These are phyloP conservation scores for Syzygium malaccense DNA, from an alignment of 441 rosid species.

Conservation along the genomic window DNA sequence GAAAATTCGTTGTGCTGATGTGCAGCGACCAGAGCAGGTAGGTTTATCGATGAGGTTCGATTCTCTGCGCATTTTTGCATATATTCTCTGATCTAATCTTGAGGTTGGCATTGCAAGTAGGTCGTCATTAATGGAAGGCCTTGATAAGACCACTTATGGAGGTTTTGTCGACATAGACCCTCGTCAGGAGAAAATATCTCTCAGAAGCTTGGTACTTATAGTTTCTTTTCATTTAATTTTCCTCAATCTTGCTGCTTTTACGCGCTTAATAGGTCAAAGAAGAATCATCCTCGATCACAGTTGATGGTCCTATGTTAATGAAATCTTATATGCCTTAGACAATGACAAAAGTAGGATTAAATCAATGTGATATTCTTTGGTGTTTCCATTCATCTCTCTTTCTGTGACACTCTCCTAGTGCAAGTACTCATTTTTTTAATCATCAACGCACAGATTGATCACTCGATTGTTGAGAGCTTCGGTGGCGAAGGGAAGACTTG, in stretches of 20 bases:
- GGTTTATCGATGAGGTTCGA: not conserved
- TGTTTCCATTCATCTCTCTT: not conserved
- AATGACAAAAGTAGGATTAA: not conserved
- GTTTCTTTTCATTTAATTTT: not conserved
- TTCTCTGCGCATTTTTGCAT: not conserved
- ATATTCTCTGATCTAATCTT: not conserved
- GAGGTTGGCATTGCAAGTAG: not conserved
- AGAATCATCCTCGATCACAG: not conserved
- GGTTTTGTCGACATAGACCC: not conserved
- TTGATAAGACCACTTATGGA: not conserved
- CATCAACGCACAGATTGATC: not conserved
- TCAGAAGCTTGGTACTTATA: not conserved
- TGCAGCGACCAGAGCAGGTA: slow-evolving; percentile 8
- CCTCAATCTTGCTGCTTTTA: not conserved
- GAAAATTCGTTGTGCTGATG: not conserved
- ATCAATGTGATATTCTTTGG: not conserved
- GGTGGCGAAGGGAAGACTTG: not conserved
- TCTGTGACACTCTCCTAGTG: not conserved
- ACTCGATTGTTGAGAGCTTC: not conserved
- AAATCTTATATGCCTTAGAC: not conserved
- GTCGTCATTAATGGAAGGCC: not conserved
- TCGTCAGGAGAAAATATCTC: not conserved
- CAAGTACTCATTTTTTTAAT: not conserved
- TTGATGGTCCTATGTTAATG: not conserved
- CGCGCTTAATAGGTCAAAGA: not conserved